Conservation (phyloP, 1,139 yeast genomes). For the Magnusiomyces paraingens region DNA sequence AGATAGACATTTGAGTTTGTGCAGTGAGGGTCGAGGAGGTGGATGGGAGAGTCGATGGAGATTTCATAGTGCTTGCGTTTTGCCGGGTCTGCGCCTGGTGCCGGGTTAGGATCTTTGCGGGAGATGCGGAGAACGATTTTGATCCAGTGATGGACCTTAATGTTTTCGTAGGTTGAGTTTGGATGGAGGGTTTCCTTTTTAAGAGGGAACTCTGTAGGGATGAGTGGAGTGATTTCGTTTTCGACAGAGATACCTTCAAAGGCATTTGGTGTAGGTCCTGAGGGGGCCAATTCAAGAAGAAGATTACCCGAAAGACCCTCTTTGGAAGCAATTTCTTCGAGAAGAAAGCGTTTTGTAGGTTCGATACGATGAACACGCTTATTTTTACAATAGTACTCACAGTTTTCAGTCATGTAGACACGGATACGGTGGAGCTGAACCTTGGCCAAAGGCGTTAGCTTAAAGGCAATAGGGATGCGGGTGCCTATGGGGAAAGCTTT, state of each 20-base stretch:
- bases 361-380: slow-evolving; percentile 88
- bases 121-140: slow-evolving; percentile 78
- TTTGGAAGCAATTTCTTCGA: slow-evolving; percentile 72
- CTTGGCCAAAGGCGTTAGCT: slow-evolving; percentile 80
- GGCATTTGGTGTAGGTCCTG: slow-evolving; percentile 35
- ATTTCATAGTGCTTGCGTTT: slow-evolving; percentile 82
- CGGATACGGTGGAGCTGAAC: slow-evolving; percentile 81
- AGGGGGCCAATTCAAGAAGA: slow-evolving; percentile 36
- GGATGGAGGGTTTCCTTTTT: slow-evolving; percentile 55
- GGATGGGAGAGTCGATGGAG: slow-evolving; percentile 86
- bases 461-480: slow-evolving; percentile 74
- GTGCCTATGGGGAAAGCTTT: slow-evolving; percentile 82
- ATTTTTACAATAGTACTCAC: slow-evolving; percentile 81
- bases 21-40: slow-evolving; percentile 50
- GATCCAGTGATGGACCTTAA: slow-evolving; percentile 90
- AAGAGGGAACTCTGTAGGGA: slow-evolving; percentile 58
- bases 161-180: slow-evolving; percentile 68
- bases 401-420: slow-evolving; percentile 76
- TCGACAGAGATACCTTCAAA: slow-evolving; percentile 43
- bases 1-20: slow-evolving; percentile 33
- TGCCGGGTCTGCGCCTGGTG: slow-evolving; percentile 22
- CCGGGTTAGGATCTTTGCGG: slow-evolving; percentile 49
- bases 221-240: slow-evolving; percentile 73
- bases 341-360: slow-evolving; percentile 71
- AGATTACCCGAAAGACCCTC: slow-evolving; percentile 39